phyloP scores from a whole-genome alignment of 768 basidiomycete species.

The Russula griseocarnosa region DNA sequence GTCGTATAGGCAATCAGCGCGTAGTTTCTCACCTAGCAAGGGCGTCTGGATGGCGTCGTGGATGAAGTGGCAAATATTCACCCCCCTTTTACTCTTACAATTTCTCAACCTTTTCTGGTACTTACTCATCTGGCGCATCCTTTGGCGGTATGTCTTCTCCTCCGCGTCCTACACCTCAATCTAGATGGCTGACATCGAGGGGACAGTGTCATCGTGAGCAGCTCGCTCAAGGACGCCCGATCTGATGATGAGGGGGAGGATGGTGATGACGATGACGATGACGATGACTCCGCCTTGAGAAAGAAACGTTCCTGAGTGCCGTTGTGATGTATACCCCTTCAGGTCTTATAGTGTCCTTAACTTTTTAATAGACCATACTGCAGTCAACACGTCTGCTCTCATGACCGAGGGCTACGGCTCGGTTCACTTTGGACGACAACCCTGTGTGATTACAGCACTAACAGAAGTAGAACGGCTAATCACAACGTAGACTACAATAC shows the following conservation, averaged over 20 bases:
- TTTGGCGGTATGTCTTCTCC: constrained; percentile 52
- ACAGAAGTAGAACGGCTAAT: not conserved
- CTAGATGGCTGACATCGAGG: constrained; percentile 3
- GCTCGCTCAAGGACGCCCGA: constrained; percentile 59
- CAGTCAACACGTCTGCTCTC: not conserved
- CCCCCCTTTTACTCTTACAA: constrained; percentile 71
- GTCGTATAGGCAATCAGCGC: constrained; percentile 46
- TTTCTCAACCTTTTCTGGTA: constrained; percentile 93
- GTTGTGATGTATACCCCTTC: constrained; percentile 32
- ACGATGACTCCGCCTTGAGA: constrained; percentile 1
- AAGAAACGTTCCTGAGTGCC: constrained; percentile 9
- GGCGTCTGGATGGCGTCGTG: constrained; percentile 72
- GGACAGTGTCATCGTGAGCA: constrained; percentile 50
- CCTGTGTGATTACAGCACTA: not conserved
- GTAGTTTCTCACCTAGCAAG: constrained; percentile 53
- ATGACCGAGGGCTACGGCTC: not conserved
- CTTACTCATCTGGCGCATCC: constrained; percentile 74
- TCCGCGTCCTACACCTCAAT: not conserved
- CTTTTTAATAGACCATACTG: not conserved
- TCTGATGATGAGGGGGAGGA: constrained; percentile 67
- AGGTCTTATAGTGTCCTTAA: constrained; percentile 16
- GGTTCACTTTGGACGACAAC: not conserved
- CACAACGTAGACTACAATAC: not conserved
- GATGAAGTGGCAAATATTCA: constrained; percentile 81
- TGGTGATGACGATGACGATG: not conserved